Evolutionary conservation across 176 grass and related monocot species (phyloP).

Genomic region (Urochloa ruziziensis): DNA sequence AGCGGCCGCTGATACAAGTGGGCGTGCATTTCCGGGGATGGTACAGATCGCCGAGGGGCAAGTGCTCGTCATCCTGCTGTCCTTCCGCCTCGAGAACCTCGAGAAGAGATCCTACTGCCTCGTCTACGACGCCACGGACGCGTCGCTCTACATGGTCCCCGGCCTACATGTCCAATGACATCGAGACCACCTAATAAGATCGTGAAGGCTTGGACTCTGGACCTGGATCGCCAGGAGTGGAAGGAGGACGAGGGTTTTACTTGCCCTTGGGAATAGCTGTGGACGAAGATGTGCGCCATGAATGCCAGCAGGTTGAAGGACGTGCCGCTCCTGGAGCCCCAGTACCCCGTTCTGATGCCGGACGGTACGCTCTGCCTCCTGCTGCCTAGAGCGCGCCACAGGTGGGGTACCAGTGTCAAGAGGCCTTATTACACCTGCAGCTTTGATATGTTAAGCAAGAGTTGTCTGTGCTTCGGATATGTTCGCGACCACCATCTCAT

Average conservation of each 20-base stretch:
- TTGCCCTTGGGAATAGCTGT: not conserved
- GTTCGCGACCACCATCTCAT: not conserved
- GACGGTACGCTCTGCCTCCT: not conserved
- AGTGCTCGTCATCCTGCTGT: not conserved
- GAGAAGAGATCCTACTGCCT: not conserved
- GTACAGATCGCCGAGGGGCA: not conserved
- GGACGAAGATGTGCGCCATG: not conserved
- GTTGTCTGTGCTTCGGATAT: not conserved
- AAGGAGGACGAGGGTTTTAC: not conserved
- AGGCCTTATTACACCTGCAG: not conserved
- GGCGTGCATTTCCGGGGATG: too few relatives aligned
- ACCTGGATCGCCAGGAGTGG: not conserved
- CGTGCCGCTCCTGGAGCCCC: not conserved
- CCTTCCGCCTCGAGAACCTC: not conserved
- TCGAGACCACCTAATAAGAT: not conserved
- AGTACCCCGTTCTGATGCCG: not conserved
- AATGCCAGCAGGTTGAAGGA: too few relatives aligned
- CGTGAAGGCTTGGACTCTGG: not conserved
- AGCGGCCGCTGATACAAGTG: too few relatives aligned
- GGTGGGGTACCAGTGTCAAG: too few relatives aligned
- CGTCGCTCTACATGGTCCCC: conserved; percentile 1
- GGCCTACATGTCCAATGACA: not conserved
- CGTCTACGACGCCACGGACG: not conserved
- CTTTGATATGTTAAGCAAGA: not conserved
- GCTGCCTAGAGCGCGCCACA: not conserved